phyloP scores from a whole-genome alignment of 176 grass and related monocot genomes.

The Dendrocalamus sinicus region DNA sequence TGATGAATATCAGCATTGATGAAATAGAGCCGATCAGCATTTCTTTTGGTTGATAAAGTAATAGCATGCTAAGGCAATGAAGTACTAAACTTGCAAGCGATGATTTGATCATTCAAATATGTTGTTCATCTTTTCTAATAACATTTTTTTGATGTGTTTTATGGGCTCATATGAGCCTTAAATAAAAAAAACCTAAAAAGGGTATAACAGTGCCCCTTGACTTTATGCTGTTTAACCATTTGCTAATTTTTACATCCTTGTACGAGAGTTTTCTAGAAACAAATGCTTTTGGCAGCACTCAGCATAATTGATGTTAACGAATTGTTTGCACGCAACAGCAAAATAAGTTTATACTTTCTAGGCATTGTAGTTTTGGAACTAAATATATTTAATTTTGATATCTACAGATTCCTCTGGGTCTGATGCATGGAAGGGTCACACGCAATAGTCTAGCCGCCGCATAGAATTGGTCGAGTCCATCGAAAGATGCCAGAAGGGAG shows the following conservation, averaged over 20 bases:
- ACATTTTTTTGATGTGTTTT: not conserved
- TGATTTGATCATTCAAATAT: not conserved
- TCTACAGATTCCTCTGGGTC: slow-evolving; percentile 73
- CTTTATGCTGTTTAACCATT: not conserved
- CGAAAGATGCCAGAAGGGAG: not conserved
- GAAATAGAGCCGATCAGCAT: not conserved
- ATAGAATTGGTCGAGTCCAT: too few species aligned
- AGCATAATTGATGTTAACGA: not conserved
- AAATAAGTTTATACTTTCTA: slow-evolving; percentile 1
- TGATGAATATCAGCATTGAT: not conserved
- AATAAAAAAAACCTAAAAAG: not conserved
- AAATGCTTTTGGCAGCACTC: not conserved
- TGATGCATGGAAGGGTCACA: slow-evolving; percentile 65
- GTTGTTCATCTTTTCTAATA: not conserved
- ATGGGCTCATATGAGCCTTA: not conserved
- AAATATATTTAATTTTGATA: slow-evolving; percentile 18
- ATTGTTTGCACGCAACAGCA: not conserved
- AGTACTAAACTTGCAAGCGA: too few species aligned
- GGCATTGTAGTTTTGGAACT: not conserved
- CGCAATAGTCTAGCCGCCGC: slow-evolving; percentile 11
- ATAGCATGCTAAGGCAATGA: not conserved
- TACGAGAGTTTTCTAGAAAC: not conserved
- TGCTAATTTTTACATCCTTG: not conserved
- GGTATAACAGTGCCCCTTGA: not conserved
- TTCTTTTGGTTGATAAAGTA: not conserved